These are phyloP conservation scores for Potentilla sterilis DNA, from an alignment of 306 rosid genomes.

Conservation along the genomic window DNA sequence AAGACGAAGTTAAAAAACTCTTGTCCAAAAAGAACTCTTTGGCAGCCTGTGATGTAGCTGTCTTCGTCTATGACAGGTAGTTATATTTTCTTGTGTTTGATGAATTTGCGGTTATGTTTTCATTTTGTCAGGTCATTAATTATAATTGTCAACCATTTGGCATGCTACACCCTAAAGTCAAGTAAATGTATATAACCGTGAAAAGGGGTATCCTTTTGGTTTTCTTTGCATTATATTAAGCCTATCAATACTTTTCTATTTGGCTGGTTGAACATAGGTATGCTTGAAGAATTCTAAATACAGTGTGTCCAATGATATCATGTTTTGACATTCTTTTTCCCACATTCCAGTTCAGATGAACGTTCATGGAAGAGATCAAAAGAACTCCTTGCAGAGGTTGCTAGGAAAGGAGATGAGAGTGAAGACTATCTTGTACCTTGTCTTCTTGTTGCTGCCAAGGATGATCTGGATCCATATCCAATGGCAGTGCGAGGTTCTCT, in stretches of 20 bases:
- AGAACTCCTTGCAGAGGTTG: slow-evolving; percentile 79
- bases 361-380: slow-evolving; percentile 74
- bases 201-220: neutral
- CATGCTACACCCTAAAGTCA: neutral
- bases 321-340: slow-evolving; percentile 21
- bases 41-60: slow-evolving; percentile 87
- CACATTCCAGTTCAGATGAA: slow-evolving; percentile 76
- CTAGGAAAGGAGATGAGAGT: slow-evolving; percentile 74
- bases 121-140: neutral
- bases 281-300: neutral
- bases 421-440: slow-evolving; percentile 74
- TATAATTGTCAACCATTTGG: neutral
- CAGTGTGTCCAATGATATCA: slow-evolving; percentile 1
- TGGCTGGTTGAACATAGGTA: neutral
- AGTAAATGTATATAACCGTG: neutral
- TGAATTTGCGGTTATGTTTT: neutral
- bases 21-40: slow-evolving; percentile 64
- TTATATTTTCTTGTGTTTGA: slow-evolving; percentile 3
- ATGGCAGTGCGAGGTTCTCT: slow-evolving; percentile 81
- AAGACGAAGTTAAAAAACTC: slow-evolving; percentile 44
- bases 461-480: slow-evolving; percentile 82
- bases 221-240: neutral
- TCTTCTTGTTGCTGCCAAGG: slow-evolving; percentile 84
- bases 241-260: neutral
- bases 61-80: slow-evolving; percentile 86